Base-by-base conservation (phyloP, 2,329 filamentous ascomycete species). In the Paraphoma chrysanthemicola region DNA sequence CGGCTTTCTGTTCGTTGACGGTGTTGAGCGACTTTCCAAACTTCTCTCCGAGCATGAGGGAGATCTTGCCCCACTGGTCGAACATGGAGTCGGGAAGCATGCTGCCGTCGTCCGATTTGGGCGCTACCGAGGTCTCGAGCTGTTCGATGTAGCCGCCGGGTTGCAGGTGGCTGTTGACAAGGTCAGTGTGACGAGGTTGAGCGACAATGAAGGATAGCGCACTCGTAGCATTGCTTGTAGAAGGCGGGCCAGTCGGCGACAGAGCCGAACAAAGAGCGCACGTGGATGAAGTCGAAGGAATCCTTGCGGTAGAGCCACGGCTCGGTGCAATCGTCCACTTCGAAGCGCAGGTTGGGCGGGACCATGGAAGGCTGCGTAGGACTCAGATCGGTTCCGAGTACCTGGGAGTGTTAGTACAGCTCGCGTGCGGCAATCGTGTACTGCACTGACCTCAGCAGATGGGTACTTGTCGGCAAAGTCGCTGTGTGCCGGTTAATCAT, bases 381-480 rank as follows among this genome's bases (percentile, higher is more conserved):
- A 49, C 67, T 72, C 6, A 79, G 65, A 50, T 79, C 77, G 6
- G 70, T 75, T 8, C 76, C 78, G 14, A 76, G 48, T 11, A 67
- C 62, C 64, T 67, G n/a, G 5, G 28, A 0, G 8, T 61, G n/a
- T 77, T 65, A 51, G 63, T 10, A 2, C 33, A 36, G 3, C 10
- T 36, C 3, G 33, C 33, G 33, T 36, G 33, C 33, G 14, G 33
- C 10, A 36, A 2, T 36, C 3, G 14, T 10, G 14, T 10, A 14
- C 14, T 6, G 33, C 11, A 54, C 63, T 39, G 0, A 67, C 66
- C 50, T 69, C 67, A 11, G 77, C 72, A 29, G 65, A 64, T 3
- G 77, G 77, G 51, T 71, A 78, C 46, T 71, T 66, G 60, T 79
- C 77, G 14, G 76, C 78, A 45, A 79, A 73, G 39, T 79, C 76